Evolutionary conservation across 1,284 basidiomycete genomes (phyloP).

Genomic region (Puccinia novopanici): DNA sequence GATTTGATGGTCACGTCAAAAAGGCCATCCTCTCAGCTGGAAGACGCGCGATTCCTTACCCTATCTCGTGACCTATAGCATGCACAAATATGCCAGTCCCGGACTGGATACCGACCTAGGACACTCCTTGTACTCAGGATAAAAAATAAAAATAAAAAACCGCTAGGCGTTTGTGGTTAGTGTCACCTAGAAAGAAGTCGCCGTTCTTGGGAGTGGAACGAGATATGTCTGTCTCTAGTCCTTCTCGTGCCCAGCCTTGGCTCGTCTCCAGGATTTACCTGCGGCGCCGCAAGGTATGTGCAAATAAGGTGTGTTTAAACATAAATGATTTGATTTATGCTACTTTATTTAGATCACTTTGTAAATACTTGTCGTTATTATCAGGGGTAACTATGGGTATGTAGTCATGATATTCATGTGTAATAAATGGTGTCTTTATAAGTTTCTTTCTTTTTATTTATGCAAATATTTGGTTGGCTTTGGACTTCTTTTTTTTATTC

Average conservation of each 20-base stretch:
- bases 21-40: not conserved
- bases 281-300: constrained; percentile 8
- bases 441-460: not conserved
- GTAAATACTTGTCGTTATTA: constrained; percentile 9
- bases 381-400: not conserved
- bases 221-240: not conserved
- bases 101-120: not conserved
- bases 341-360: constrained; percentile 25
- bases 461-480: constrained; percentile 5
- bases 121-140: not conserved
- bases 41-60: not conserved
- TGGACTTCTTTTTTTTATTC: not conserved
- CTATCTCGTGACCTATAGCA: not conserved
- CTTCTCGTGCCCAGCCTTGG: not conserved
- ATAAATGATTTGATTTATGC: not conserved
- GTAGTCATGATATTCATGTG: constrained; percentile 1
- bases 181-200: not conserved
- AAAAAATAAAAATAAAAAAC: not conserved
- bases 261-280: constrained; percentile 13
- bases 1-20: too few relatives aligned
- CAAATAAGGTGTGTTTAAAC: not conserved
- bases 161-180: not conserved
- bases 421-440: too few relatives aligned
- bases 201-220: not conserved
- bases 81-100: not conserved